These are phyloP conservation scores for Metschnikowia anglica DNA, from an alignment of 805 yeast genomes.

Conservation along the genomic window DNA sequence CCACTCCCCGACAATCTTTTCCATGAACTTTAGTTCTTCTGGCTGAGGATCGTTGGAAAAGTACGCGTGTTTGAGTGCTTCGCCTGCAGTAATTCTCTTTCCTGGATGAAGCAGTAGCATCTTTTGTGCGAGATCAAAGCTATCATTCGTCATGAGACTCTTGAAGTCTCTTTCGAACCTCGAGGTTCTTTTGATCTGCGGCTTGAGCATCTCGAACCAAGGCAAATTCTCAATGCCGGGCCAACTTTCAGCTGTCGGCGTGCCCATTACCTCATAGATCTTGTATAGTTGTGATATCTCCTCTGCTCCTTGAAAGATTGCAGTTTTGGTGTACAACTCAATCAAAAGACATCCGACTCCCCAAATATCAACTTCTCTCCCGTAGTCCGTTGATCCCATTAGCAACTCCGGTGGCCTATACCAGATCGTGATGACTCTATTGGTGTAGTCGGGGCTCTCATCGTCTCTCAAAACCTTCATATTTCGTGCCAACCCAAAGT, in stretches of 20 bases:
- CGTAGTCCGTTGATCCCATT: conserved; percentile 87
- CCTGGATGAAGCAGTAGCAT: conserved; percentile 69
- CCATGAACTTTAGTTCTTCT: conserved; percentile 54
- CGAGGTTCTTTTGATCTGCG: conserved; percentile 40
- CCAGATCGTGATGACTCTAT: conserved; percentile 95
- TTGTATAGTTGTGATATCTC: conserved; percentile 80
- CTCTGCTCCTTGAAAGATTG: conserved; percentile 84
- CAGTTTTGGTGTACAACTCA: conserved; percentile 72
- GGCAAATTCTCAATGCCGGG: conserved; percentile 77
- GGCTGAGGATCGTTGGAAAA: conserved; percentile 69
- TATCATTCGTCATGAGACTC: conserved; percentile 44
- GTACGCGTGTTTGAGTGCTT: conserved; percentile 70
- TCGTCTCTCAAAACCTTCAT: conserved; percentile 57
- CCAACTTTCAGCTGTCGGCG: conserved; percentile 74
- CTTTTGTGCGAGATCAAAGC: conserved; percentile 63
- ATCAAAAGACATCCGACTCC: conserved; percentile 90
- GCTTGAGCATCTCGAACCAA: conserved; percentile 86
- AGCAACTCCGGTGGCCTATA: conserved; percentile 94
- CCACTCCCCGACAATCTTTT: conserved; percentile 79
- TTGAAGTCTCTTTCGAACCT: conserved; percentile 34
- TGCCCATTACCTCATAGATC: conserved; percentile 83
- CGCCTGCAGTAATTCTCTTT: conserved; percentile 62
- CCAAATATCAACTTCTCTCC: conserved; percentile 93
- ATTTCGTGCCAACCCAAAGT: conserved; percentile 77
- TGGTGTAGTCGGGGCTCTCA: conserved; percentile 79